Conservation (phyloP, 441 rosid genomes). For the Isatis lusitanica region DNA sequence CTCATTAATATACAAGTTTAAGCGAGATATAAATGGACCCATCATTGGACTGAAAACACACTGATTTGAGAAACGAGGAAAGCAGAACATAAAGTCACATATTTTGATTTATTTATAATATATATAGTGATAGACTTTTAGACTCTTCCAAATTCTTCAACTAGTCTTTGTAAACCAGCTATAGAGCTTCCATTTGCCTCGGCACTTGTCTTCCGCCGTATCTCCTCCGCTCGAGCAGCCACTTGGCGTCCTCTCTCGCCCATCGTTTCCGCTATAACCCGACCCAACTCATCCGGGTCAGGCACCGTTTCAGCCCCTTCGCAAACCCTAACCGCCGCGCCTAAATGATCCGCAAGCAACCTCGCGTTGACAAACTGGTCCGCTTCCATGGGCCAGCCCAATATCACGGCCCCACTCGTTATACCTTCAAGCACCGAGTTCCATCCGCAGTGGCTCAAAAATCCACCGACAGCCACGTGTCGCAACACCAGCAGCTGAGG, state of each 20-base stretch:
- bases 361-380: conserved; percentile 48
- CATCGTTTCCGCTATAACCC: conserved; percentile 32
- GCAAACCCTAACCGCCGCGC: conserved; percentile 46
- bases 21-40: too few relatives aligned
- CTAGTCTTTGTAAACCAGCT: conserved; percentile 43
- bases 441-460: conserved; percentile 70
- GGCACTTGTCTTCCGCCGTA: conserved; percentile 36
- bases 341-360: conserved; percentile 44
- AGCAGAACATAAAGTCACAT: background rate
- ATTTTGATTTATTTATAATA: too few relatives aligned
- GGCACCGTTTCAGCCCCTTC: conserved; percentile 54
- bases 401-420: conserved; percentile 47
- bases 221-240: conserved; percentile 31
- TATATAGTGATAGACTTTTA: background rate
- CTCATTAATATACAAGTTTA: too few relatives aligned
- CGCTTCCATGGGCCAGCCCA: conserved; percentile 70
- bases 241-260: conserved; percentile 14
- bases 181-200: conserved; percentile 45
- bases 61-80: background rate
- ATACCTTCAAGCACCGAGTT: conserved; percentile 53
- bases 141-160: conserved; percentile 28
- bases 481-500: conserved; percentile 47
- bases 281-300: conserved; percentile 43
- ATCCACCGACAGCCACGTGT: conserved; percentile 55
- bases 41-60: background rate